These are phyloP conservation scores for Fraxinus nigra DNA, from an alignment of 305 asterid species.

Conservation along the genomic window DNA sequence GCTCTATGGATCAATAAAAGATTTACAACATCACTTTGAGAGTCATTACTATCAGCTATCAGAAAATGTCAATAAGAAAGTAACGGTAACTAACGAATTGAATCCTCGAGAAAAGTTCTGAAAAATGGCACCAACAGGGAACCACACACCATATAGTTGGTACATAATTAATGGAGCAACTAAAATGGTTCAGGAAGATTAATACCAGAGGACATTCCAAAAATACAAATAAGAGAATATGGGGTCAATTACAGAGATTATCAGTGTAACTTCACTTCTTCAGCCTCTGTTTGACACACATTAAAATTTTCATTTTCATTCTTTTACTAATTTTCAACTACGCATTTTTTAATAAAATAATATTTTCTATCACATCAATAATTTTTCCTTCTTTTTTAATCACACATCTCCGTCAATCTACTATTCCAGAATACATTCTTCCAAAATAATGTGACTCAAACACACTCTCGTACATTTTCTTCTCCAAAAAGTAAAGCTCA, in stretches of 20 bases:
- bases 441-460: too few relatives aligned
- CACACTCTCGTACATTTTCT: conserved; percentile 45
- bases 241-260: conserved; percentile 12
- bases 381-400: too few relatives aligned
- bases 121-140: conserved; percentile 30
- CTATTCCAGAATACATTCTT: too few relatives aligned
- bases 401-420: too few relatives aligned
- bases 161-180: conserved; percentile 28
- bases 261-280: conserved; percentile 82
- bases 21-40: neutral
- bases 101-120: neutral
- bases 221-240: neutral
- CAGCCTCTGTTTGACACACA: conserved; percentile 1
- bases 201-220: conserved; percentile 24
- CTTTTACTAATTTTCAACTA: too few relatives aligned
- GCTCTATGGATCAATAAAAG: neutral
- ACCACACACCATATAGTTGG: conserved; percentile 30
- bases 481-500: conserved; percentile 89
- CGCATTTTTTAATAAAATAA: too few relatives aligned
- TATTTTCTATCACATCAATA: too few relatives aligned
- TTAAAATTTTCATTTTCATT: too few relatives aligned
- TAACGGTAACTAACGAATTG: conserved; percentile 32
- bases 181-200: conserved; percentile 25
- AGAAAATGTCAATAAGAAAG: conserved; percentile 26
- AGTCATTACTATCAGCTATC: conserved; percentile 18